Evolutionary conservation across 1,139 yeast genomes (phyloP).

Genomic region (Hemisphaericaspora xylanilytica): DNA sequence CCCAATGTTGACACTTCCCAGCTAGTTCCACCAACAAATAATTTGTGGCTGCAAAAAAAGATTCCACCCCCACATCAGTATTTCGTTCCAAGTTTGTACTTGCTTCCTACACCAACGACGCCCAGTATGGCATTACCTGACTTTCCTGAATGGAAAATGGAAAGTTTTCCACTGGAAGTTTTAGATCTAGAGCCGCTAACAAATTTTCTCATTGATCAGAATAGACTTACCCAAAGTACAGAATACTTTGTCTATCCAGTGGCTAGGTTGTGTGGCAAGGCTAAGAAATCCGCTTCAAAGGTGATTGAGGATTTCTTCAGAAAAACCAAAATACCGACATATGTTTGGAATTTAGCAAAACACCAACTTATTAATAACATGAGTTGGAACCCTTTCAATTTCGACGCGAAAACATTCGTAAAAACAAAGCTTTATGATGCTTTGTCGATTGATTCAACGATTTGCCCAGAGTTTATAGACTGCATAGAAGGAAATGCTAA

Average conservation of each 20-base stretch:
- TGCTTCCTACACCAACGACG: not conserved
- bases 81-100: not conserved
- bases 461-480: too few species aligned
- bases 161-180: not conserved
- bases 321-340: not conserved
- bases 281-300: not conserved
- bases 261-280: constrained; percentile 1
- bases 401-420: constrained; percentile 4
- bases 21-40: not conserved
- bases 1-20: not conserved
- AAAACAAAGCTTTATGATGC: constrained; percentile 3
- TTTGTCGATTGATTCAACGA: not conserved
- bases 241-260: constrained; percentile 10
- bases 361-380: constrained; percentile 8
- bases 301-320: constrained; percentile 1
- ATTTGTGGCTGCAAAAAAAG: not conserved
- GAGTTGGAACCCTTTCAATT: constrained; percentile 11
- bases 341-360: constrained; percentile 9
- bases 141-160: not conserved
- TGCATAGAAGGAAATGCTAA: not conserved
- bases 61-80: not conserved
- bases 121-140: not conserved
- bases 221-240: constrained; percentile 7
- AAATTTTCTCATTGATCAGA: constrained; percentile 4
- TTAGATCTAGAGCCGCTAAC: constrained; percentile 3